Evolutionary conservation across 768 basidiomycete genomes (phyloP), one percentile per base, ranked within the genome.

Genomic region (Kwoniella sp.): DNA sequence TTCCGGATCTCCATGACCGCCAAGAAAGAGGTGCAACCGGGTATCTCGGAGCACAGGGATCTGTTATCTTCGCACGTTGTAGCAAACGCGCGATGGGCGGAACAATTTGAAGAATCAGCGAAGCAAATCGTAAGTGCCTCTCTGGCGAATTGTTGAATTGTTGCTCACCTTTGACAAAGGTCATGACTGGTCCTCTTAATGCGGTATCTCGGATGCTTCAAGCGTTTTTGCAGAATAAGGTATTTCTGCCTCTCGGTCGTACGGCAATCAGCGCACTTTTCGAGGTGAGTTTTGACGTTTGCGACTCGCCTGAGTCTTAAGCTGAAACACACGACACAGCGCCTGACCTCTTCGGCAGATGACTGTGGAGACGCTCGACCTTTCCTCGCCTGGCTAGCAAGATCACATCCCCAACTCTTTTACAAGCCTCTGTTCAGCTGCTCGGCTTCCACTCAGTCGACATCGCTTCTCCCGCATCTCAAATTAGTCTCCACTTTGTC

Each of bases 351-450:
- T 25, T n/a, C 17, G 21, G 3, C 40, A 9, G 17, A 15, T 15
- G 3, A 3, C 40, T 19, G 3, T 44, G 40, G 17, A 19, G 40
- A 44, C 17, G 40, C 40, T 44, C 60, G 62, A 29, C 54, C 47
- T 0, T 74, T 74, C 49, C 53, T 74, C 15, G 37, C 47, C 2
- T 68, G 55, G 40, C 65, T 74, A 12, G 21, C 58, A 24, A 67
- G 26, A 61, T 24, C 63, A 13, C 64, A 69, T 50, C 70, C 74
- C 6, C 70, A 72, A 53, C 50, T 70, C 21, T 59, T 72, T 24
- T 76, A 76, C 64, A 70, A 69, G 46, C 64, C 74, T 12, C 65
- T 76, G 21, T 76, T 76, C 56, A 64, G 64, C 19, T 65, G 69
- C 4, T 63, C 74, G 17, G 74, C 74, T 26, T 56, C 70, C 6